Conservation (phyloP, 2,329 filamentous ascomycete species). For the Macrophomina phaseolina region DNA sequence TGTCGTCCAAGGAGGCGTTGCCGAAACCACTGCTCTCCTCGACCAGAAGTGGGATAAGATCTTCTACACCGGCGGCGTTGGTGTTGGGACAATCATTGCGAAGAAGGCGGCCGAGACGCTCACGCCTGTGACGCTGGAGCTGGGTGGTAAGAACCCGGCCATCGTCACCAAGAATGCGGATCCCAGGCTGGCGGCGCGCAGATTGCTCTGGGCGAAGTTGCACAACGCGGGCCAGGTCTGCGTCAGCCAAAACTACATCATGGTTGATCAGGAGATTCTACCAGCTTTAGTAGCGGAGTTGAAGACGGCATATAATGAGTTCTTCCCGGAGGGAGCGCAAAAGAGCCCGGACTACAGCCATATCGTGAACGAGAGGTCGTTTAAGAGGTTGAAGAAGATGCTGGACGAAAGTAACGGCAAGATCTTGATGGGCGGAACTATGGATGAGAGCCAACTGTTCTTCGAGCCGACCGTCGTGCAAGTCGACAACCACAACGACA, state of each 20-base stretch:
- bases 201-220: slow-evolving; percentile 88
- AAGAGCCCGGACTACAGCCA: slow-evolving; percentile 78
- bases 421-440: slow-evolving; percentile 84
- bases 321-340: slow-evolving; percentile 83
- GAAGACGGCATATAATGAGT: slow-evolving; percentile 72
- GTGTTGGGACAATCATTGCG: slow-evolving; percentile 68
- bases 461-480: slow-evolving; percentile 94
- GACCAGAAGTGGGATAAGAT: slow-evolving; percentile 97
- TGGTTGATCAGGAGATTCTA: slow-evolving; percentile 78
- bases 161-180: slow-evolving; percentile 87
- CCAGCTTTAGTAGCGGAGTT: slow-evolving; percentile 76
- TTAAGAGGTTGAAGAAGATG: slow-evolving; percentile 85
- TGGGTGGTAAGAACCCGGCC: slow-evolving; percentile 90
- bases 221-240: slow-evolving; percentile 90
- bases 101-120: slow-evolving; percentile 60
- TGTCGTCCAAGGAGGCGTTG: slow-evolving; percentile 79
- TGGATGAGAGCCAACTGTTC: slow-evolving; percentile 79
- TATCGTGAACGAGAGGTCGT: slow-evolving; percentile 81
- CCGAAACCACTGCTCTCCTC: slow-evolving; percentile 81
- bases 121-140: slow-evolving; percentile 86
- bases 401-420: slow-evolving; percentile 82
- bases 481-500: slow-evolving; percentile 75
- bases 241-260: slow-evolving; percentile 88
- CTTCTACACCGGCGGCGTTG: slow-evolving; percentile 85
- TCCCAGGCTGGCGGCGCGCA: slow-evolving; percentile 77